Percentiles rank a stretch among this genome's conserved stretches.
phyloP scores from a whole-genome alignment of 164 flowering plant genomes.

The Magnolia changhungtana region DNA sequence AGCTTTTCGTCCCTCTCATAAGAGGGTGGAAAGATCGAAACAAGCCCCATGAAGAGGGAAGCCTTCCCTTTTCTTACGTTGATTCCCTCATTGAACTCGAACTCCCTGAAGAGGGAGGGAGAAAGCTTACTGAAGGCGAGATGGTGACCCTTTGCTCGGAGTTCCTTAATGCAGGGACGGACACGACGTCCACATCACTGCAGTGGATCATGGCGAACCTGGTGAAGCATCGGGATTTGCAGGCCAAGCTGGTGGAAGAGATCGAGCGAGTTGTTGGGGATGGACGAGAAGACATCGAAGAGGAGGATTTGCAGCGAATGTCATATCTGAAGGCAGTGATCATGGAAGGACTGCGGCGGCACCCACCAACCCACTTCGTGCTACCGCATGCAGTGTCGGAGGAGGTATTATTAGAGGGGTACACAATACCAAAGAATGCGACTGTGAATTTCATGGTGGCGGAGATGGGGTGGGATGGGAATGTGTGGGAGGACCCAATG shows the following conservation, averaged over 20 bases:
- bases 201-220: slow-evolving; percentile 38
- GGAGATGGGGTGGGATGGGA: slow-evolving; percentile 17
- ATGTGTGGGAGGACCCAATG: slow-evolving; percentile 19
- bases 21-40: background rate
- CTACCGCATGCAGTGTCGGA: slow-evolving; percentile 31
- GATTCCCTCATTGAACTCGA: slow-evolving; percentile 16
- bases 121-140: slow-evolving; percentile 31
- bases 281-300: background rate
- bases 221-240: slow-evolving; percentile 17
- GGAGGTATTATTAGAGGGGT: slow-evolving; percentile 8
- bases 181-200: slow-evolving; percentile 29
- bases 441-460: slow-evolving; percentile 18
- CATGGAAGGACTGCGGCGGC: slow-evolving; percentile 14
- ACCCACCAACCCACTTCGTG: slow-evolving; percentile 12
- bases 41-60: background rate
- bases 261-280: background rate
- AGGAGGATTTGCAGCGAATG: slow-evolving; percentile 6
- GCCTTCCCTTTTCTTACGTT: slow-evolving; percentile 8
- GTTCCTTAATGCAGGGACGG: slow-evolving; percentile 33
- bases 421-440: slow-evolving; percentile 13
- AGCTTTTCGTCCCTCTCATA: slow-evolving; percentile 30
- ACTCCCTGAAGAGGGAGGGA: slow-evolving; percentile 23
- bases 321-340: slow-evolving; percentile 16
- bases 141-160: slow-evolving; percentile 34
- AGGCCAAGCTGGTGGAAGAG: slow-evolving; percentile 3